Base-by-base conservation (phyloP, 1,139 yeast species). In the Nakaseomyces nivariensis region DNA sequence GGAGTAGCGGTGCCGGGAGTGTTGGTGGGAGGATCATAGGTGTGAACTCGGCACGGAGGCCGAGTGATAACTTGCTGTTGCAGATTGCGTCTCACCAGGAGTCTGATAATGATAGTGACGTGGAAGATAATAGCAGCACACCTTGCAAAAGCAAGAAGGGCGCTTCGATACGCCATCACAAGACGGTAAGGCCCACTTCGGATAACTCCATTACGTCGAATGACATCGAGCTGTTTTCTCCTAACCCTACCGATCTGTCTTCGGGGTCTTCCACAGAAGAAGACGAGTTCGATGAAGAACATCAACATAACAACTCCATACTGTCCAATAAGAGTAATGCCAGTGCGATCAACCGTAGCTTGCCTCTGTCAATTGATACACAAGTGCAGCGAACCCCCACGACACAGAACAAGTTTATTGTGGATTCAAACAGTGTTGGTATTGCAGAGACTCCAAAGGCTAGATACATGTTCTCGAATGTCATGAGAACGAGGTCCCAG, bases 191-290 rank as follows among this genome's bases (percentile, higher is more conserved):
- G 38, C 60, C 62, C 6, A 52, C 55, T 22, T 60, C 62, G 9
- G 56, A 60, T 40, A 63, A 59, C 29, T 59, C 64, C 9, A 56
- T 58, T 7, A 53, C 52, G 5, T 56, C 64, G n/a, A 52, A 56
- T 22, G 56, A 55, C 17, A 55, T 62, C 6, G 62, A 56, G 22
- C 44, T 58, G 33, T 59, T 58, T 27, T 60, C 59, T 31, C 55
- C 59, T 1, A 52, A 51, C 26, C 47, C 40, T 4, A 27, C 48
- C 9, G 31, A 49, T 26, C 24, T 46, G 10, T 43, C 46, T 25
- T 34, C 47, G 11, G 47, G 44, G 9, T 49, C 51, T 4, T 24
- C 43, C 43, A 11, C 43, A 5, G 43, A 38, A 11, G 43, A 38
- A 11, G 31, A 29, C 9, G 43, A 38, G 4, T 38, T 10, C 31